Percentiles rank a stretch among this genome's conserved stretches.
Evolutionary conservation across 2,329 filamentous ascomycete species (phyloP).

Genomic region (Trichoderma sp.): DNA sequence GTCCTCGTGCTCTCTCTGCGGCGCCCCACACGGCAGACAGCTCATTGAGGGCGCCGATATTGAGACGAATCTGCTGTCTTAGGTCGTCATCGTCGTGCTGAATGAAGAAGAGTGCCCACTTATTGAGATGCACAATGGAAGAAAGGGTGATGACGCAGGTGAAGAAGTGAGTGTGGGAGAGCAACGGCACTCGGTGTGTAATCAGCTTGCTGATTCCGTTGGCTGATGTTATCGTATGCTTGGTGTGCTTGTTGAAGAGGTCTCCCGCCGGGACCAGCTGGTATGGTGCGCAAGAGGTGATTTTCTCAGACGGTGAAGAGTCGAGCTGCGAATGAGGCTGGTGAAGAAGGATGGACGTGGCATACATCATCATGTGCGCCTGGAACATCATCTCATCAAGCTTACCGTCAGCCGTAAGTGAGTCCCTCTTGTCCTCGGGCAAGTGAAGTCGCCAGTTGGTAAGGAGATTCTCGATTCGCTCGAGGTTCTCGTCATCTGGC

Average conservation of each 20-base stretch:
- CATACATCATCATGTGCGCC: constrained; percentile 73
- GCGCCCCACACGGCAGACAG: constrained; percentile 71
- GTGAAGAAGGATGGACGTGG: constrained; percentile 70
- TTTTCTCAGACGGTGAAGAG: constrained; percentile 52
- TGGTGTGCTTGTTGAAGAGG: constrained; percentile 65
- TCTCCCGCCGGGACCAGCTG: constrained; percentile 48
- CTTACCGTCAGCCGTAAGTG: constrained; percentile 65
- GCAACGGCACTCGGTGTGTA: constrained; percentile 67
- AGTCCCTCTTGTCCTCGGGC: constrained; percentile 66
- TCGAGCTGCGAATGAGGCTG: constrained; percentile 76
- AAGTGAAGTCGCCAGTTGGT: constrained; percentile 79
- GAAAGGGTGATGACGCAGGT: constrained; percentile 76
- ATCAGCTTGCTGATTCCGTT: constrained; percentile 73
- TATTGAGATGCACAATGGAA: constrained; percentile 77
- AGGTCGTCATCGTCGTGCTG: constrained; percentile 61
- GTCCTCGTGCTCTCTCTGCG: constrained; percentile 64
- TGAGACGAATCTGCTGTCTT: constrained; percentile 73
- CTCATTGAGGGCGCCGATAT: constrained; percentile 70
- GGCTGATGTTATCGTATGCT: constrained; percentile 76
- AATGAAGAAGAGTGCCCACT: constrained; percentile 66
- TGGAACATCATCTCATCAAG: constrained; percentile 92
- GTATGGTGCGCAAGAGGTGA: constrained; percentile 67
- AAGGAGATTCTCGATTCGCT: constrained; percentile 50
- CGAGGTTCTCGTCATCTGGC: constrained; percentile 52
- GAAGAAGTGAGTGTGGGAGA: constrained; percentile 79